Base-by-base conservation (phyloP, 2,329 filamentous ascomycete genomes). In the Botrytis elliptica region DNA sequence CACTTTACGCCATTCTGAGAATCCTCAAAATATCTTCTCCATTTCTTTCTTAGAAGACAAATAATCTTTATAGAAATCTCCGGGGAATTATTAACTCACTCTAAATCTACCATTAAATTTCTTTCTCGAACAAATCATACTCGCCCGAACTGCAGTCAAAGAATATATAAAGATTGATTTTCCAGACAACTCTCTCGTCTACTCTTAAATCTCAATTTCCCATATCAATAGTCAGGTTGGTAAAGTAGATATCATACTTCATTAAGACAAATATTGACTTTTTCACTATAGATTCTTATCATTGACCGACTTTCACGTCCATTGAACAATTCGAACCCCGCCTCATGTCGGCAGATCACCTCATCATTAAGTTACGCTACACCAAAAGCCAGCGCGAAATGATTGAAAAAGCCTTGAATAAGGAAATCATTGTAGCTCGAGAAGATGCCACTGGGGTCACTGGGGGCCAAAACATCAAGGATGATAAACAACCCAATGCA, bases 111-210 rank as follows among this genome's bases (percentile, higher is more conserved):
- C 4, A n/a, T 22, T 29, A 29, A 42, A 29, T 29, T 57, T 57
- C n/a, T 57, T 18, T 8, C 52, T 4, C 3, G 0, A 0, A 33
- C 1, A 57, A 1, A 29, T 9, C 52, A 57, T 18, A 29, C 52
- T 0, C 5, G 0, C 9, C 33, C 7, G 18, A n/a, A 42, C 7
- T 10, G n/a, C 6, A n/a, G 3, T 42, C 36, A 18, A n/a, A 2
- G 25, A 18, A n/a, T 62, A 63, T 25, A 42, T 8, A 9, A 36
- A n/a, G 16, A 40, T 9, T 8, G 8, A 40, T 7, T 18, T 18
- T 20, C 0, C 1, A 40, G 1, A 8, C 1, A 40, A 8, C 0
- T 8, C 7, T 42, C 7, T 42, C 9, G 29, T 25, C 6, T 4
- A 25, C 9, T 5, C 22, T 9, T 4, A 69, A 25, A 12, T 44